Evolutionary conservation across 768 basidiomycete genomes (phyloP), one percentile per base, ranked within the genome.

Genomic region (Suillus occidentalis): DNA sequence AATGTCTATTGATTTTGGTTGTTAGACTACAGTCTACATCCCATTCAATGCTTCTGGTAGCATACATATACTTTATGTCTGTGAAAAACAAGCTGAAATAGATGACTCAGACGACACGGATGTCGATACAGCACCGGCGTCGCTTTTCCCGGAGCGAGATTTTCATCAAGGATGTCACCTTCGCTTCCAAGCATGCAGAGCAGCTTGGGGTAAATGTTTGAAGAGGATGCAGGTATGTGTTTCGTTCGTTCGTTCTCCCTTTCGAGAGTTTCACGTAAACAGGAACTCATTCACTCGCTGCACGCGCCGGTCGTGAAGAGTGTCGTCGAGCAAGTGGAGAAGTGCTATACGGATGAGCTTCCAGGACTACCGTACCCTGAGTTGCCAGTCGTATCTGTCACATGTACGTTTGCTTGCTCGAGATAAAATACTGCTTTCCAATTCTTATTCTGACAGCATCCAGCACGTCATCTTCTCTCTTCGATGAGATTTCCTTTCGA

Each of bases 321-420:
- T 14, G 77, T 90, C 16, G 74, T 81, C 6, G 67, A 80, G 1
- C 70, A 81, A 57, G 79, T 90, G 16, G 68, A 74, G 37, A 71
- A 68, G 4, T 82, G 86, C 8, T 85, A 88, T 67, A 68, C 71
- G 0, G 75, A 82, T 59, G 68, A 77, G 13, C 74, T 89, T 0
- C 83, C 84, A 9, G 85, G 85, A 4, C 72, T 89, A n/a, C 88
- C 89, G 0, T 83, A 83, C 57, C 67, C 79, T 6, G 89, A 91
- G 69, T 71, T 91, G 7, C 88, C 89, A 3, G 83, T 86, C 6
- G 78, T 89, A 59, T 78, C 83, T 0, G 78, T 91, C 37, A 81
- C 83, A 60, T 83, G 89, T 89, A 68, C 43, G 83, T 65, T 39
- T 25, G 5, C 50, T 39, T 39, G 13, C 16, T 68, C 25, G 8